Evolutionary conservation across 2,329 filamentous ascomycete genomes (phyloP).

Genomic region (Zalaria sp.): DNA sequence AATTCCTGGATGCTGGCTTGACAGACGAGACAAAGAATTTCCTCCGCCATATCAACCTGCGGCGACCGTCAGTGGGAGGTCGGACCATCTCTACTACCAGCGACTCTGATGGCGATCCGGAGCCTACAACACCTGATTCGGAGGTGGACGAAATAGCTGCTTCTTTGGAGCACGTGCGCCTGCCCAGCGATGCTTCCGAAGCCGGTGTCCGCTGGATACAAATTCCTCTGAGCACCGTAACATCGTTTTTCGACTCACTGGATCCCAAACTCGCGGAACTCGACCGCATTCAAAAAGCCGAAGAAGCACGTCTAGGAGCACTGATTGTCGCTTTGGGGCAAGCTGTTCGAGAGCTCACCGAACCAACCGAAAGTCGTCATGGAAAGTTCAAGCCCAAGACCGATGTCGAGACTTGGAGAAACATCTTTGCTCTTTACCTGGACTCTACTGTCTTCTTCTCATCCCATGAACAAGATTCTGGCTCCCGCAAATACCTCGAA

Average conservation of each 20-base stretch:
- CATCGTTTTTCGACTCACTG: conserved; percentile 66
- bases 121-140: background rate
- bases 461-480: conserved; percentile 56
- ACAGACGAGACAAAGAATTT: conserved; percentile 47
- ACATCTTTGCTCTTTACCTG: conserved; percentile 69
- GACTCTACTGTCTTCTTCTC: conserved; percentile 75
- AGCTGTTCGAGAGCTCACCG: conserved; percentile 49
- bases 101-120: too few species aligned
- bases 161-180: background rate
- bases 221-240: conserved; percentile 62
- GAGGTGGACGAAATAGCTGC: background rate
- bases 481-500: conserved; percentile 48
- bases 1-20: conserved; percentile 53
- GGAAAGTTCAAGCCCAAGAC: conserved; percentile 32
- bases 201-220: conserved; percentile 39
- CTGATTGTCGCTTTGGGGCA: conserved; percentile 52
- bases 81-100: too few species aligned
- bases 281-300: conserved; percentile 51
- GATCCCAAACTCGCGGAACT: conserved; percentile 57
- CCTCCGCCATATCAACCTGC: background rate
- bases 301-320: conserved; percentile 47
- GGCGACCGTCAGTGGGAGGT: background rate
- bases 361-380: conserved; percentile 36
- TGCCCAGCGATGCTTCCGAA: background rate
- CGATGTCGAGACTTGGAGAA: conserved; percentile 63